phyloP scores from a whole-genome alignment of 495 filamentous ascomycete genomes.

The Trichoderma gamsii region DNA sequence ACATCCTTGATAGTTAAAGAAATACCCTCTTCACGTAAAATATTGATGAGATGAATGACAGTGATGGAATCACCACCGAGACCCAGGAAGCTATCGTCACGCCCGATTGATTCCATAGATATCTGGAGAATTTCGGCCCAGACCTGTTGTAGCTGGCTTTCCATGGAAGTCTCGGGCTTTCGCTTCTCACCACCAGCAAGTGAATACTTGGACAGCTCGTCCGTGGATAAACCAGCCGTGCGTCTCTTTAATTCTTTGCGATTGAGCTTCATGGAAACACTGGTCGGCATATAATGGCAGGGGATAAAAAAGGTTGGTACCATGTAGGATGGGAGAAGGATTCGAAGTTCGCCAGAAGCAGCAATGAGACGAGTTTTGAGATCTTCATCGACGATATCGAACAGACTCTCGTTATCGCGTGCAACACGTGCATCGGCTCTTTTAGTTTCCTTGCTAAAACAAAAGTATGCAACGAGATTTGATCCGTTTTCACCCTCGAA shows the following conservation, averaged over 20 bases:
- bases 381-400: background rate
- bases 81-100: slow-evolving; percentile 53
- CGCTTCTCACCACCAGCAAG: slow-evolving; percentile 15
- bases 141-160: slow-evolving; percentile 19
- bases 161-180: slow-evolving; percentile 16
- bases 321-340: slow-evolving; percentile 37
- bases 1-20: slow-evolving; percentile 10
- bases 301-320: slow-evolving; percentile 19
- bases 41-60: background rate
- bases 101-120: slow-evolving; percentile 28
- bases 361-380: slow-evolving; percentile 47
- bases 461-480: slow-evolving; percentile 29
- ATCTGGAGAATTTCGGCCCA: slow-evolving; percentile 26
- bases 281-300: background rate
- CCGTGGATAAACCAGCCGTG: slow-evolving; percentile 23
- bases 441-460: background rate
- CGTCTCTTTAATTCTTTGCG: slow-evolving; percentile 46
- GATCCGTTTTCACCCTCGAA: slow-evolving; percentile 22
- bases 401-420: background rate
- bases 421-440: slow-evolving; percentile 13
- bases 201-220: background rate
- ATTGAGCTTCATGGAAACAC: slow-evolving; percentile 51
- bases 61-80: slow-evolving; percentile 62
- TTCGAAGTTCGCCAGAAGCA: slow-evolving; percentile 86
- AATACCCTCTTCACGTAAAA: background rate